phyloP scores from a whole-genome alignment of 495 filamentous ascomycete species.

The Aspergillus conjunctus region DNA sequence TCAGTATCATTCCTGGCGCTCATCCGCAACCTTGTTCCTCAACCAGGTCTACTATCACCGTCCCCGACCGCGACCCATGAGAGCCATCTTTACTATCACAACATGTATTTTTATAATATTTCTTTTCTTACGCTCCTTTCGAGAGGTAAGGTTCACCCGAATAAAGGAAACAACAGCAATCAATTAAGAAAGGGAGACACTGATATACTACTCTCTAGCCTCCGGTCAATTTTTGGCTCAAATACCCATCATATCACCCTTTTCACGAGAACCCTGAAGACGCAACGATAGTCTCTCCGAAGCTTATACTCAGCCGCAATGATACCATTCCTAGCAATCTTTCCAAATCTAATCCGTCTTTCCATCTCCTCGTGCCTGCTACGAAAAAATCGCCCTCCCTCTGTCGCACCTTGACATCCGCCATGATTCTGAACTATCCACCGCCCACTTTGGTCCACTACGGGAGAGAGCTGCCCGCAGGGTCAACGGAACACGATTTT shows the following conservation, averaged over 20 bases:
- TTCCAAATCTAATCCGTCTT: conserved; percentile 52
- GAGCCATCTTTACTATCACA: conserved; percentile 27
- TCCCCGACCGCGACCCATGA: conserved; percentile 36
- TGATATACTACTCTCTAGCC: conserved; percentile 21
- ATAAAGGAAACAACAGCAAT: not conserved
- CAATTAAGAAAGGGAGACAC: not conserved
- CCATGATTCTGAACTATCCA: conserved; percentile 64
- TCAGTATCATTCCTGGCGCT: conserved; percentile 32
- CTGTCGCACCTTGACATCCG: conserved; percentile 62
- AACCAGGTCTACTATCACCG: conserved; percentile 35
- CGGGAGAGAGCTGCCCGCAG: conserved; percentile 34
- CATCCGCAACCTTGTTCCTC: conserved; percentile 28
- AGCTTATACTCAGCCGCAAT: conserved; percentile 26
- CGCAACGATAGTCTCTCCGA: conserved; percentile 34
- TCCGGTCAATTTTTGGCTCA: conserved; percentile 36
- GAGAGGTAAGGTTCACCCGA: conserved; percentile 17
- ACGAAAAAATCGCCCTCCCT: conserved; percentile 51
- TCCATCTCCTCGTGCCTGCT: conserved; percentile 63
- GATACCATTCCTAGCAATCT: conserved; percentile 38
- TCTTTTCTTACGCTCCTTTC: conserved; percentile 28
- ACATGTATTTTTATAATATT: conserved; percentile 32
- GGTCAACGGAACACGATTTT: conserved; percentile 35
- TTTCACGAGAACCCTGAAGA: conserved; percentile 41
- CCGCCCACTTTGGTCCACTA: conserved; percentile 59
- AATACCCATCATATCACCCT: conserved; percentile 41